These are phyloP conservation scores for Aureobasidium zeae DNA, from an alignment of 2,329 filamentous ascomycete genomes.

Conservation along the genomic window DNA sequence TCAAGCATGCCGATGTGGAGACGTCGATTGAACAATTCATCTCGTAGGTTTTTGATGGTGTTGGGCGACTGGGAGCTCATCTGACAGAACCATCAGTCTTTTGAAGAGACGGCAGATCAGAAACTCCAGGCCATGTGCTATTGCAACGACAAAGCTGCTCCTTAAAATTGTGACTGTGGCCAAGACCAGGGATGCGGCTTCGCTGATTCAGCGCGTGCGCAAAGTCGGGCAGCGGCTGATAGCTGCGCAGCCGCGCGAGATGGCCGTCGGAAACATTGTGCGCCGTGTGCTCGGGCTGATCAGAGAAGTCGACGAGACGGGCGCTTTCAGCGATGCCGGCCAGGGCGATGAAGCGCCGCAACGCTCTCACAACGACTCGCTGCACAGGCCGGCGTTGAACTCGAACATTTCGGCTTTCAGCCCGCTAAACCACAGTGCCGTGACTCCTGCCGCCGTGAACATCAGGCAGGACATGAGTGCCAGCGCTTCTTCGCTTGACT, in stretches of 20 bases:
- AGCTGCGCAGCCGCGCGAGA: constrained; percentile 77
- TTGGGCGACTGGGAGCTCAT: constrained; percentile 13
- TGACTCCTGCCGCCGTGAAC: constrained; percentile 20
- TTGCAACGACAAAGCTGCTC: constrained; percentile 82
- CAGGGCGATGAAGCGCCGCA: constrained; percentile 22
- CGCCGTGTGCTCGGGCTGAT: constrained; percentile 83
- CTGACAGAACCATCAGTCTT: constrained; percentile 45
- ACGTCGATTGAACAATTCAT: constrained; percentile 75
- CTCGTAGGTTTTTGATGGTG: constrained; percentile 49
- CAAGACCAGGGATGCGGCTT: constrained; percentile 66
- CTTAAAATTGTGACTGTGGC: constrained; percentile 76
- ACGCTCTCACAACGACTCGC: constrained; percentile 27
- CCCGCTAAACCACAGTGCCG: constrained; percentile 36
- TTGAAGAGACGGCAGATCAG: constrained; percentile 86
- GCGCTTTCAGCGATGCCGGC: constrained; percentile 52
- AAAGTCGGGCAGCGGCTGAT: constrained; percentile 68
- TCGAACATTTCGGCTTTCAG: constrained; percentile 40
- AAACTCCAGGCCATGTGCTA: constrained; percentile 78
- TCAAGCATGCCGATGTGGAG: constrained; percentile 68
- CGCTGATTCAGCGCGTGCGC: constrained; percentile 71
- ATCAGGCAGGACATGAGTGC: constrained; percentile 12
- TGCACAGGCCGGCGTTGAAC: constrained; percentile 30
- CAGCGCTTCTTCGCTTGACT: constrained; percentile 1
- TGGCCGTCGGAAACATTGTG: constrained; percentile 90
- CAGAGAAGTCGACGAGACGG: constrained; percentile 79